Evolutionary conservation across 2,329 filamentous ascomycete species (phyloP).

Genomic region (Xylariomycetidae sp.): DNA sequence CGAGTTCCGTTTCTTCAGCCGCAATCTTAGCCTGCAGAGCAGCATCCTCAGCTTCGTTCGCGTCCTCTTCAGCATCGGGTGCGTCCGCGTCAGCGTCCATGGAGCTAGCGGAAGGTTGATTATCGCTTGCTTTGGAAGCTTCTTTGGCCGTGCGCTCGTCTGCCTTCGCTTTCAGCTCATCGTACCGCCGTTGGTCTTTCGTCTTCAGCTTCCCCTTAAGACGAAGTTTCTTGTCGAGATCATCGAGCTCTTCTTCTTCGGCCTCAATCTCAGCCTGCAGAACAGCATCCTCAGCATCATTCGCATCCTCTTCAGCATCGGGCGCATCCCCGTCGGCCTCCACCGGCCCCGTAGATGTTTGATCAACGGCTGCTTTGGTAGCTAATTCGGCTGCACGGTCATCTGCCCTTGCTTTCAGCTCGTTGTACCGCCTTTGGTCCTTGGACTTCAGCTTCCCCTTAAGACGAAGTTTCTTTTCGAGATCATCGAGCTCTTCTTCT

Average conservation of each 20-base stretch:
- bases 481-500: constrained; percentile 19
- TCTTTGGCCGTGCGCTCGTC: neutral
- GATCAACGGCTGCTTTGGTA: constrained; percentile 16
- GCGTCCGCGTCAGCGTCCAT: constrained; percentile 1
- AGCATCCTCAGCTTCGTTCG: neutral
- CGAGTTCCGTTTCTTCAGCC: too few relatives aligned
- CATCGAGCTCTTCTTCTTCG: constrained; percentile 2
- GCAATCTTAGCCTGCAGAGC: neutral
- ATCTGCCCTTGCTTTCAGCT: constrained; percentile 30
- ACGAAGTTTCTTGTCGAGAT: too few relatives aligned
- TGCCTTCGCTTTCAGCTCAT: constrained; percentile 1
- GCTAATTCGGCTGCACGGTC: constrained; percentile 9
- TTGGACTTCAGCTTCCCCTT: constrained; percentile 32
- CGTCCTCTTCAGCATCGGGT: constrained; percentile 1
- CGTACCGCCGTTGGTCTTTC: constrained; percentile 24
- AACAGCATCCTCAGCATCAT: constrained; percentile 14
- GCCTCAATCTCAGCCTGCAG: neutral
- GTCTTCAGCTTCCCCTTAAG: constrained; percentile 16
- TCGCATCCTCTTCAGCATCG: constrained; percentile 5
- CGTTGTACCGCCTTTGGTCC: constrained; percentile 20
- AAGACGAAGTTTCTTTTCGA: constrained; percentile 26
- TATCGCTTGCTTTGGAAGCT: neutral
- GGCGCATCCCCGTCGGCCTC: constrained; percentile 15
- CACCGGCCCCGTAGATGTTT: constrained; percentile 4
- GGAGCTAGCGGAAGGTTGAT: constrained; percentile 6